phyloP scores from a whole-genome alignment of 345 rosid species.

The Rhodamnia rubescens region DNA sequence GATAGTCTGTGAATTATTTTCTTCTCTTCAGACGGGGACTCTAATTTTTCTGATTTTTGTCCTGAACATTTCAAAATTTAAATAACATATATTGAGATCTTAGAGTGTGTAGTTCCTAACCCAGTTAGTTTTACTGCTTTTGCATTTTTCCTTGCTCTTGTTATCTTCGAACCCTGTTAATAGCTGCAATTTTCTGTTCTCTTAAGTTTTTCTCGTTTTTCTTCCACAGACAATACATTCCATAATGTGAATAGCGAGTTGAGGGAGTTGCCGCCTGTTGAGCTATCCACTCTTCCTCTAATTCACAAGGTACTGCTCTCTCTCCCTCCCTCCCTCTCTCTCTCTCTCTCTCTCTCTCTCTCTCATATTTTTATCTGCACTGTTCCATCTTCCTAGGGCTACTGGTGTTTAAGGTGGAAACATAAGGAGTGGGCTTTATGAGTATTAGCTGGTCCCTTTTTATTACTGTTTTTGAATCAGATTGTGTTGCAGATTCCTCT shows the following conservation, averaged over 20 bases:
- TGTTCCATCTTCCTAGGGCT: not conserved
- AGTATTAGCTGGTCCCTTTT: not conserved
- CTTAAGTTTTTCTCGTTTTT: not conserved
- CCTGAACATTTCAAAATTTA: not conserved
- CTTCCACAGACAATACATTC: conserved; percentile 61
- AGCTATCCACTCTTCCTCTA: conserved; percentile 82
- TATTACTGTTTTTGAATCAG: not conserved
- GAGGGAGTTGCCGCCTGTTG: conserved; percentile 90
- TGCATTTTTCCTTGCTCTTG: not conserved
- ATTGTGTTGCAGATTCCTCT: not conserved
- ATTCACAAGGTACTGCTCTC: conserved; percentile 55
- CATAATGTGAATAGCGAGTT: conserved; percentile 69
- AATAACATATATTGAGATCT: not conserved
- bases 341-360: not conserved
- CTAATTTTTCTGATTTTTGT: not conserved
- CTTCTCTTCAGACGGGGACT: not conserved
- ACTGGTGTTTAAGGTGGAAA: not conserved
- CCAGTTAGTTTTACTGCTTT: not conserved
- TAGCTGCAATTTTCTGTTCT: not conserved
- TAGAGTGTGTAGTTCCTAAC: not conserved
- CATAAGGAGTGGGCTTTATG: not conserved
- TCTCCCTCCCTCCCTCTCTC: not conserved
- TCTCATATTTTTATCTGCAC: not conserved
- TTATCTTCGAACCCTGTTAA: not conserved
- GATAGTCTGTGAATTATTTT: not conserved